Evolutionary conservation across 305 asterid species (phyloP).

Genomic region (Euphrasia arctica): DNA sequence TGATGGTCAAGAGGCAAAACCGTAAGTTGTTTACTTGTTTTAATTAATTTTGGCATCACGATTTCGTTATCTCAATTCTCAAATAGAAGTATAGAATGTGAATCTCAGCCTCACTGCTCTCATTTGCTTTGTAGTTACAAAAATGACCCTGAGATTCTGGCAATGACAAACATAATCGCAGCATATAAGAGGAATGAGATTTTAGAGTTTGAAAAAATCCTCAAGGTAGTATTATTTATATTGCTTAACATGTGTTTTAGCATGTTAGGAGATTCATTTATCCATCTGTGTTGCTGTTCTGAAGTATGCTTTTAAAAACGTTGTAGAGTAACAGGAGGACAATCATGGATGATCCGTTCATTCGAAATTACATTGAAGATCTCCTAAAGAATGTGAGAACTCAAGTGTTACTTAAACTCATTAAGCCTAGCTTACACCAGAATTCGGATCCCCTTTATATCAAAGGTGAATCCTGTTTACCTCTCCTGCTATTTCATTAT

Average conservation of each 20-base stretch:
- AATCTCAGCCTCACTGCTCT: no score
- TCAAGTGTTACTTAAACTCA: conserved; percentile 94
- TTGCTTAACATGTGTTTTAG: conserved; percentile 21
- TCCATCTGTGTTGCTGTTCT: conserved; percentile 13
- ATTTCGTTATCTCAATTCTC: no score
- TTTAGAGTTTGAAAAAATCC: conserved; percentile 91
- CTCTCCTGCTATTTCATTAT: background rate
- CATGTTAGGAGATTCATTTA: conserved; percentile 13
- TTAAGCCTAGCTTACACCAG: conserved; percentile 96
- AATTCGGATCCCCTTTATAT: conserved; percentile 90
- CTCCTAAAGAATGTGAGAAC: conserved; percentile 94
- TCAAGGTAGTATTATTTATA: conserved; percentile 51
- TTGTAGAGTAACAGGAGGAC: conserved; percentile 94
- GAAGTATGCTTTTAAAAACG: conserved; percentile 23
- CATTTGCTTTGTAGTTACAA: conserved; percentile 57
- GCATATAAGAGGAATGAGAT: conserved; percentile 97
- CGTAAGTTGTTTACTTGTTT: conserved; percentile 47
- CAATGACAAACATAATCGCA: conserved; percentile 95
- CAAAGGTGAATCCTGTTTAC: conserved; percentile 50
- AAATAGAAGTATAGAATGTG: no score
- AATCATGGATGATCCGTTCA: conserved; percentile 95
- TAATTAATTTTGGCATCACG: conserved; percentile 15
- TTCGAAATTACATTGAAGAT: conserved; percentile 94
- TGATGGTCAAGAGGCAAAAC: conserved; percentile 99
- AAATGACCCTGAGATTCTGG: conserved; percentile 95